These are phyloP conservation scores for Cryphonectria japonica DNA, from an alignment of 2,329 filamentous ascomycete species.

Conservation along the genomic window DNA sequence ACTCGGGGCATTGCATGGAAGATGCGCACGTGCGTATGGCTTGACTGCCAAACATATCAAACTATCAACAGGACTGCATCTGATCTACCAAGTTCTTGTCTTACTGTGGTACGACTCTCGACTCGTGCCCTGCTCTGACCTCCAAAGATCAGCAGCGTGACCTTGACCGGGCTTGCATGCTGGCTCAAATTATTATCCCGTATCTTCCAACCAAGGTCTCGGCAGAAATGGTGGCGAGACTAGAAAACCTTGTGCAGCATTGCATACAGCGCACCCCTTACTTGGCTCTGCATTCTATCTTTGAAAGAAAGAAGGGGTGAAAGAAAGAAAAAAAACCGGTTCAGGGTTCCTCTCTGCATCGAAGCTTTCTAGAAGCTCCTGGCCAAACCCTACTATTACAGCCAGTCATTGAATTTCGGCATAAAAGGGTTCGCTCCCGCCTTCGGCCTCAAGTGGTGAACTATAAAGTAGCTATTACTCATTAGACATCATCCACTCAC, in stretches of 20 bases:
- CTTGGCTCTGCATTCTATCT: not conserved
- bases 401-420: conserved; percentile 16
- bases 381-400: not conserved
- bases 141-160: not conserved
- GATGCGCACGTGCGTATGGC: not conserved
- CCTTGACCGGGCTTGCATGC: not conserved
- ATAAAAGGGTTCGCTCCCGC: conserved; percentile 5
- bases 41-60: not conserved
- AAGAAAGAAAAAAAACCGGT: not conserved
- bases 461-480: not conserved
- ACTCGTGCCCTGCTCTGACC: not conserved
- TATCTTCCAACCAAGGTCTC: not conserved
- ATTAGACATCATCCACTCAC: not conserved
- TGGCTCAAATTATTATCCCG: not conserved
- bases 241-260: conserved; percentile 3
- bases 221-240: not conserved
- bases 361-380: conserved; percentile 22
- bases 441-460: not conserved
- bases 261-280: not conserved
- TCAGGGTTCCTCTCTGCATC: conserved; percentile 11
- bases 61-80: not conserved
- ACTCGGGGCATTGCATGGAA: not conserved
- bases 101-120: not conserved
- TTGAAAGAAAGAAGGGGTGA: not conserved
- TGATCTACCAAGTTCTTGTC: not conserved